A percentile compares a stretch with the other conserved stretches of the same genome.
These are phyloP conservation scores for Punica granatum DNA, from an alignment of 345 rosid genomes.

Conservation along the genomic window DNA sequence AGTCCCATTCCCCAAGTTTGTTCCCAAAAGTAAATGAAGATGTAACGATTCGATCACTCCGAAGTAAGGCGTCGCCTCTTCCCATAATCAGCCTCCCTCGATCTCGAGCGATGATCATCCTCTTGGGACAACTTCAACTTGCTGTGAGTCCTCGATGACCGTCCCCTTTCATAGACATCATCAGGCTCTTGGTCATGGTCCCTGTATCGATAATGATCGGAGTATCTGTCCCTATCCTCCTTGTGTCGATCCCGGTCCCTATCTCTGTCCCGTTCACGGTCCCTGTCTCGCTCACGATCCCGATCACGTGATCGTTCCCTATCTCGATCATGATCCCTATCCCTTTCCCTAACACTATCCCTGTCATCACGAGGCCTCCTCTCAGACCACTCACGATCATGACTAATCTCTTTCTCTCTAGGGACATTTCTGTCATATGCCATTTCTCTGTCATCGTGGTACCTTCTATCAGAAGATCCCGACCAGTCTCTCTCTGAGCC, in stretches of 20 bases:
- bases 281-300: constrained; percentile 25
- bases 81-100: constrained; percentile 75
- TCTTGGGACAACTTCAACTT: constrained; percentile 52
- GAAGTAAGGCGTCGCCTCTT: constrained; percentile 66
- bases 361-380: constrained; percentile 58
- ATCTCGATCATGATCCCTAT: constrained; percentile 50
- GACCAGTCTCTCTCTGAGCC: constrained; percentile 66
- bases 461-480: constrained; percentile 64
- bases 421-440: constrained; percentile 50
- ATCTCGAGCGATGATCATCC: constrained; percentile 60
- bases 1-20: background rate
- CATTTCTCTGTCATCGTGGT: constrained; percentile 59
- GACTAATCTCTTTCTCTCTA: constrained; percentile 52
- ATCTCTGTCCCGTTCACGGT: constrained; percentile 41
- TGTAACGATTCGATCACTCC: constrained; percentile 24
- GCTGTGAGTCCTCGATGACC: constrained; percentile 57
- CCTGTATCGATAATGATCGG: constrained; percentile 48
- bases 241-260: constrained; percentile 49
- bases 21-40: background rate
- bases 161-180: constrained; percentile 59
- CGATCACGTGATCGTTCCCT: constrained; percentile 59
- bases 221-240: constrained; percentile 57
- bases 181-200: constrained; percentile 52
- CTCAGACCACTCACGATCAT: constrained; percentile 33
- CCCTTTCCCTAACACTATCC: constrained; percentile 55